Percentiles rank a stretch among this genome's conserved stretches.
Evolutionary conservation across 805 yeast species (phyloP).

Genomic region (Ogataea sp.): DNA sequence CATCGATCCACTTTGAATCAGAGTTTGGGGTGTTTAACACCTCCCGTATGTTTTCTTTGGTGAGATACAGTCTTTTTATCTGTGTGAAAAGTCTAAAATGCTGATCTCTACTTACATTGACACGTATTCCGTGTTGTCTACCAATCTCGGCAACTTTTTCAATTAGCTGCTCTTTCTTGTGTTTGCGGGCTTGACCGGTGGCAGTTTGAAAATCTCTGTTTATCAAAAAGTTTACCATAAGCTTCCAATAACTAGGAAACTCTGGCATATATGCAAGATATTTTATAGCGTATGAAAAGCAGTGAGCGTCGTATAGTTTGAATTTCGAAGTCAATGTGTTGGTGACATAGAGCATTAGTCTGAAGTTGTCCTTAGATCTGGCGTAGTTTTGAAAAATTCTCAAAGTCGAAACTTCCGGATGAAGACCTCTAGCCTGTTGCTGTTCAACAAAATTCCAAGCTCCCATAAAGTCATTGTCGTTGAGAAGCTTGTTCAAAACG

Average conservation of each 20-base stretch:
- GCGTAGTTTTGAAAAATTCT: conserved; percentile 14
- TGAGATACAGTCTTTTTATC: neutral
- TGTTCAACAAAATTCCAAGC: conserved; percentile 13
- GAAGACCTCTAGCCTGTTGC: neutral
- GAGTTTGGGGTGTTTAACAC: neutral
- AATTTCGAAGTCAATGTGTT: conserved; percentile 5
- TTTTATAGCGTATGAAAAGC: neutral
- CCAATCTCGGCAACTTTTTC: neutral
- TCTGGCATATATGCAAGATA: neutral
- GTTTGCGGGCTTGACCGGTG: neutral
- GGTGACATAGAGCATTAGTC: conserved; percentile 9
- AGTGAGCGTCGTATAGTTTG: too few species aligned
- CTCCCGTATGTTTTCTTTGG: neutral
- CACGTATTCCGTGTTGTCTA: neutral
- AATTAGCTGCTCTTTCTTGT: too few species aligned
- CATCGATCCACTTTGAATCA: conserved; percentile 1
- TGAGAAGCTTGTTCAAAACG: conserved; percentile 8
- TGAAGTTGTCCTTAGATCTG: conserved; percentile 4
- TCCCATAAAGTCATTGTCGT: conserved; percentile 3
- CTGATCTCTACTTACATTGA: neutral
- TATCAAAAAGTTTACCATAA: neutral
- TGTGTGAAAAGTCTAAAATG: neutral
- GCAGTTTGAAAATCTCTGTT: neutral
- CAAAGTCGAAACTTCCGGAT: conserved; percentile 13
- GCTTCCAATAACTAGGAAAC: neutral